phyloP scores from a whole-genome alignment of 805 yeast genomes.

The Starmerella vaccinii region DNA sequence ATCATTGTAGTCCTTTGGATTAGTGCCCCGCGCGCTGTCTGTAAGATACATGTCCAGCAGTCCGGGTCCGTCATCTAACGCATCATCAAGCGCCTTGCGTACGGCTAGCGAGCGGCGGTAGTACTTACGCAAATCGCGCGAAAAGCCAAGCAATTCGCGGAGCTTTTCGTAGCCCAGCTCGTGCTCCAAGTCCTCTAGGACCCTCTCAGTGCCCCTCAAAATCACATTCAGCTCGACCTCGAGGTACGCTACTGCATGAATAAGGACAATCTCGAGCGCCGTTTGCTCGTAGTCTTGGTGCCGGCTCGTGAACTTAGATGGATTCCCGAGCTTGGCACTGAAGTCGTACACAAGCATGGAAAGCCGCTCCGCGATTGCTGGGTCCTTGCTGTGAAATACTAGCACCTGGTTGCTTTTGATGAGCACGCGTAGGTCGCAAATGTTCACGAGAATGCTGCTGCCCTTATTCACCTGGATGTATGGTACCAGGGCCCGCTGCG shows the following conservation, averaged over 20 bases:
- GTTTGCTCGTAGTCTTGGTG: constrained; percentile 62
- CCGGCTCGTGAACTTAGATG: constrained; percentile 19
- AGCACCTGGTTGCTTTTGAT: constrained; percentile 47
- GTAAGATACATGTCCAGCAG: constrained; percentile 68
- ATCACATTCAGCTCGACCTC: constrained; percentile 66
- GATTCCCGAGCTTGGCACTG: constrained; percentile 52
- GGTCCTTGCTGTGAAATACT: constrained; percentile 47
- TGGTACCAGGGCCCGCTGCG: constrained; percentile 48
- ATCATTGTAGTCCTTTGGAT: constrained; percentile 36
- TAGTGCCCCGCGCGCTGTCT: constrained; percentile 32
- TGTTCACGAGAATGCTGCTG: constrained; percentile 45
- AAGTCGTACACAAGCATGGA: constrained; percentile 78
- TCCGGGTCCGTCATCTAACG: constrained; percentile 80
- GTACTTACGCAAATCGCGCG: constrained; percentile 60
- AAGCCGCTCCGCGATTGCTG: constrained; percentile 48
- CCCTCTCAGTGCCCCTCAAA: constrained; percentile 46
- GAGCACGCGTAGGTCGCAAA: constrained; percentile 55
- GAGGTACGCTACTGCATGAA: constrained; percentile 67
- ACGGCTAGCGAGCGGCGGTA: constrained; percentile 68
- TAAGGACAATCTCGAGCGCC: constrained; percentile 71
- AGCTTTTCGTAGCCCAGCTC: constrained; percentile 68
- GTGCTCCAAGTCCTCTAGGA: constrained; percentile 62
- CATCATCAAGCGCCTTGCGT: constrained; percentile 70
- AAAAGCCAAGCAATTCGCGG: constrained; percentile 60
- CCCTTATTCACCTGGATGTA: constrained; percentile 50